Base-by-base conservation (phyloP, 2,329 filamentous ascomycete genomes). In the Calonectria naviculata region DNA sequence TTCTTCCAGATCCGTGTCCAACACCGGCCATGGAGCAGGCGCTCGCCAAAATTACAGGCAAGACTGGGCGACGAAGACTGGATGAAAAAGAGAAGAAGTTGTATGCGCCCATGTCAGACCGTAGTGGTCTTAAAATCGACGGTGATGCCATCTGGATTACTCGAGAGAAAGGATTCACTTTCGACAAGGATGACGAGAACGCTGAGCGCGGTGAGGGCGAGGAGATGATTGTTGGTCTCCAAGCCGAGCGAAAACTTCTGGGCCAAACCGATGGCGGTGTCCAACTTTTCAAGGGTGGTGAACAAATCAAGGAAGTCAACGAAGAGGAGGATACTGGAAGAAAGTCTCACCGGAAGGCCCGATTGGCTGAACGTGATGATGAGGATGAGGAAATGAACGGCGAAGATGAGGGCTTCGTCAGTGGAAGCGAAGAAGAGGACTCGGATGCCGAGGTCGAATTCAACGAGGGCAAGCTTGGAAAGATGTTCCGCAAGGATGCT, bases 41-140 rank as follows among this genome's bases (percentile, higher is more conserved):
- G 8, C 85, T 95, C 46, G 94, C 94, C 44, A 98, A 97, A 81
- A 90, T 91, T 2, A 92, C 92, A 0, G 96, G 96, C 4, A 98
- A 97, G 83, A 92, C 92, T 38, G 93, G 92, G 46, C 88, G 95
- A 74, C 91, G 93, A 79, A 89, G 95, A 68, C 85, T 99, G 17
- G 97, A 97, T 36, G 97, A 99, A 81, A 99, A 98, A 84, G 96
- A 99, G 81, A 98, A 98, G 85, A 91, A 97, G 77, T 86, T 99
- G 6, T 97, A 98, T 83, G 97, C 97, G 3, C 97, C 97, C 38
- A 98, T 99, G 96, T 98, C 95, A 29, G 97, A 99, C 83, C 95
- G 98, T 38, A 97, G 95, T 75, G 97, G 97, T 78, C 90, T 99
- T 15, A 92, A 98, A 80, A 96, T 99, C 63, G 97, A 99, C 76